Conservation (phyloP, 108 stramenopile genomes). For the Aurantiochytrium sp. region DNA sequence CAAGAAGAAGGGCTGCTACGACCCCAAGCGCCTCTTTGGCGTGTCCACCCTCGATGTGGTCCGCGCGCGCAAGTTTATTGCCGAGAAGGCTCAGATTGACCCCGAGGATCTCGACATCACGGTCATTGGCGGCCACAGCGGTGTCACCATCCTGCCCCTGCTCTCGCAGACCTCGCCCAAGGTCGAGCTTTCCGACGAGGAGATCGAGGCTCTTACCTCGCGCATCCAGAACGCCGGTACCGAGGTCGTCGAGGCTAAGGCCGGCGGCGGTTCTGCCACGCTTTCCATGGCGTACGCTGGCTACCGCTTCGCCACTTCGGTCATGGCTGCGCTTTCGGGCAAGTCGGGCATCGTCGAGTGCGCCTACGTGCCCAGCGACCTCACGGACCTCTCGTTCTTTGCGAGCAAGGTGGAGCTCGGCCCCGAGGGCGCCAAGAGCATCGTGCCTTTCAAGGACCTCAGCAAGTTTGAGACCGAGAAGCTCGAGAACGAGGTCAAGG, state of each 20-base stretch:
- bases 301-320: neutral
- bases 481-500: constrained; percentile 84
- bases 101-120: neutral
- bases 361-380: neutral
- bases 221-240: constrained; percentile 18
- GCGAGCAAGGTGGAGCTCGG: constrained; percentile 87
- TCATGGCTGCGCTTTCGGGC: constrained; percentile 1
- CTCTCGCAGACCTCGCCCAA: constrained; percentile 3
- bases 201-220: neutral
- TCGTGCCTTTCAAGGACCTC: constrained; percentile 63
- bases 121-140: constrained; percentile 18
- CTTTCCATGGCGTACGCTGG: constrained; percentile 26
- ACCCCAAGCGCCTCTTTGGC: constrained; percentile 23
- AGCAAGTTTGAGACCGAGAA: constrained; percentile 80
- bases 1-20: constrained; percentile 19
- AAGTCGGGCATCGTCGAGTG: constrained; percentile 4
- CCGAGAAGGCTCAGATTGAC: neutral
- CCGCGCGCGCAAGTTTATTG: neutral
- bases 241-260: constrained; percentile 25
- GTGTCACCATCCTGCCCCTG: constrained; percentile 18
- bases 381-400: constrained; percentile 71
- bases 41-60: constrained; percentile 20
- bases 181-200: neutral
- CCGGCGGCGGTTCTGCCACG: constrained; percentile 23
- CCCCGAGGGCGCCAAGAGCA: constrained; percentile 78